Conservation (phyloP, 2,329 filamentous ascomycete species). For the Rhinocladiella similis region DNA sequence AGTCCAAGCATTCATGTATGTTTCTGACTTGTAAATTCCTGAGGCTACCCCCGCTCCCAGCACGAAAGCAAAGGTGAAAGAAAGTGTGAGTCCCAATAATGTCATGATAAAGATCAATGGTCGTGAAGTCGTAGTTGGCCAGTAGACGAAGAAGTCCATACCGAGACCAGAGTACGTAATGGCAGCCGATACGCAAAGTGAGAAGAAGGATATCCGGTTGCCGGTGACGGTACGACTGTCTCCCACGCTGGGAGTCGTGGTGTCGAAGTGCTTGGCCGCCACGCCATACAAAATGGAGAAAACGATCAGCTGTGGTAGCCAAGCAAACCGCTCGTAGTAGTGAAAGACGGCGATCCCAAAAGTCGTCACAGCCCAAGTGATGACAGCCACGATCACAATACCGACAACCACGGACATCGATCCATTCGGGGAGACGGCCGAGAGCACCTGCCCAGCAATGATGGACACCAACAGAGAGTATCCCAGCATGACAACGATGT, state of each 20-base stretch:
- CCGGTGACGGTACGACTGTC: constrained; percentile 36
- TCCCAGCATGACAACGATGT: constrained; percentile 62
- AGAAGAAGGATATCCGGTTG: constrained; percentile 68
- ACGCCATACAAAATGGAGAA: constrained; percentile 63
- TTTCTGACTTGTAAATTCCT: constrained; percentile 52
- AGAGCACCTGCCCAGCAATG: constrained; percentile 67
- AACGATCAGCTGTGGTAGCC: constrained; percentile 63
- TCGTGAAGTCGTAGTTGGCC: constrained; percentile 53
- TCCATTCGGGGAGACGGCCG: constrained; percentile 60
- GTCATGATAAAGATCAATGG: constrained; percentile 59
- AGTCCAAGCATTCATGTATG: constrained; percentile 59
- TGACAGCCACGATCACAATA: constrained; percentile 64
- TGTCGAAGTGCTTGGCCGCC: constrained; percentile 61
- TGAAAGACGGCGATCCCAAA: constrained; percentile 70
- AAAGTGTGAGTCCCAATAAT: constrained; percentile 55
- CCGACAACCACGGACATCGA: constrained; percentile 65
- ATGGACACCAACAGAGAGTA: constrained; percentile 63
- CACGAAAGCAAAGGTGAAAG: constrained; percentile 62
- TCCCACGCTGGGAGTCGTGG: constrained; percentile 52
- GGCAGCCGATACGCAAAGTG: constrained; percentile 49
- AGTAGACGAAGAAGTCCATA: constrained; percentile 53
- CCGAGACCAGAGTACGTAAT: constrained; percentile 23
- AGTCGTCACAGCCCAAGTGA: constrained; percentile 64
- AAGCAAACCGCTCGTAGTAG: constrained; percentile 65
- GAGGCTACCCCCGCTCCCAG: constrained; percentile 64